Evolutionary conservation across 2,329 filamentous ascomycete genomes (phyloP).

Genomic region (Exserohilum rostratum): DNA sequence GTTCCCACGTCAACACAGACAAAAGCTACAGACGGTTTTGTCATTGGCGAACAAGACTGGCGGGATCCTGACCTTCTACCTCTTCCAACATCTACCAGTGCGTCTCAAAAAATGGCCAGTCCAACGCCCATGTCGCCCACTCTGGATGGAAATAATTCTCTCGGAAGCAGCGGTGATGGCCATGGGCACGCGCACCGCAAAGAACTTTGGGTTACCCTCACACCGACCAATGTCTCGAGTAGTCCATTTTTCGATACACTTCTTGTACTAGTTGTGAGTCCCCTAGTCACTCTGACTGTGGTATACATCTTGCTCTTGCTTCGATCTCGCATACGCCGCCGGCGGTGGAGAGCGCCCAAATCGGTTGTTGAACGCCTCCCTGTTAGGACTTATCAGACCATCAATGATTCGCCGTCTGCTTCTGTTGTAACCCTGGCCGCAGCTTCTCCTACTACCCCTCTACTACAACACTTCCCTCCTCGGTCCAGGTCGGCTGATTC

Average conservation of each 20-base stretch:
- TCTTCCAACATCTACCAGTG: slow-evolving; percentile 39
- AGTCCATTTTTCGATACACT: slow-evolving; percentile 96
- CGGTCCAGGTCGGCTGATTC: slow-evolving; percentile 51
- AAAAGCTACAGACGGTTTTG: slow-evolving; percentile 63
- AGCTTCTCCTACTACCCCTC: slow-evolving; percentile 77
- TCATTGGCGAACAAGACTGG: slow-evolving; percentile 88
- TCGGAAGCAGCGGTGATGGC: slow-evolving; percentile 29
- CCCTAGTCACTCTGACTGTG: slow-evolving; percentile 86
- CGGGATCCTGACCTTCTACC: slow-evolving; percentile 75
- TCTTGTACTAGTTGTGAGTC: slow-evolving; percentile 94
- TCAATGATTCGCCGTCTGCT: slow-evolving; percentile 64
- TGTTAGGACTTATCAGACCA: slow-evolving; percentile 92
- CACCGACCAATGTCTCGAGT: slow-evolving; percentile 82
- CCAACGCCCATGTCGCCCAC: slow-evolving; percentile 41
- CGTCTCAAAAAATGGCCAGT: not conserved
- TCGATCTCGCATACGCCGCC: slow-evolving; percentile 83
- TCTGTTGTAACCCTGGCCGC: slow-evolving; percentile 68
- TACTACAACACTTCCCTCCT: slow-evolving; percentile 63
- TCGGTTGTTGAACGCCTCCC: slow-evolving; percentile 94
- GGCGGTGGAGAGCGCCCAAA: slow-evolving; percentile 96
- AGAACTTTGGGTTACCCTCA: slow-evolving; percentile 95
- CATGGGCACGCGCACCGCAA: slow-evolving; percentile 59
- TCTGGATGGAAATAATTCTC: slow-evolving; percentile 53
- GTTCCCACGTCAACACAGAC: slow-evolving; percentile 10
- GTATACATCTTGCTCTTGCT: slow-evolving; percentile 89